Conservation (phyloP, 805 yeast genomes). For the Kodamaea jinghongensis region DNA sequence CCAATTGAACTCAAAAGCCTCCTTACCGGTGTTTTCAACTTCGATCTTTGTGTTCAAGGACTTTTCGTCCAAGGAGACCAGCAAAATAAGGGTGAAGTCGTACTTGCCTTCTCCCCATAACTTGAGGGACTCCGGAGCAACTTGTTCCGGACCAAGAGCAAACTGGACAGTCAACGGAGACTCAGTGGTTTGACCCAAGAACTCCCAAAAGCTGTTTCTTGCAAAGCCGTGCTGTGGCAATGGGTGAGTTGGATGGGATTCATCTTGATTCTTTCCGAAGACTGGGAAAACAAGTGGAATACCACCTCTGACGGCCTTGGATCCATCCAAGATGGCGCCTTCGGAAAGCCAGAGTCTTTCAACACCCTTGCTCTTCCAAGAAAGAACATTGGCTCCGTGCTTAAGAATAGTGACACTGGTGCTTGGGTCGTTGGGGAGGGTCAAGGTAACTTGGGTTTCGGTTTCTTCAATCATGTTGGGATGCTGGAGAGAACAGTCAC, state of each 20-base stretch:
- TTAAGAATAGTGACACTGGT: slow-evolving; percentile 69
- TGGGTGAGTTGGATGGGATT: slow-evolving; percentile 50
- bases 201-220: slow-evolving; percentile 88
- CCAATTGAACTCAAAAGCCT: slow-evolving; percentile 83
- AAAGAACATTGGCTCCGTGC: slow-evolving; percentile 83
- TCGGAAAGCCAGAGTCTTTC: slow-evolving; percentile 83
- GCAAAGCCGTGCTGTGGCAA: slow-evolving; percentile 98
- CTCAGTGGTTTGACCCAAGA: slow-evolving; percentile 76
- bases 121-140: slow-evolving; percentile 55
- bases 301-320: slow-evolving; percentile 96
- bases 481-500: no score
- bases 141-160: slow-evolving; percentile 84
- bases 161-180: slow-evolving; percentile 74
- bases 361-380: slow-evolving; percentile 67
- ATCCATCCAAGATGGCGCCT: slow-evolving; percentile 84
- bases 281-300: slow-evolving; percentile 95
- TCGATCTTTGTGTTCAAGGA: slow-evolving; percentile 67
- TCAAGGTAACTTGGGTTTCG: slow-evolving; percentile 58
- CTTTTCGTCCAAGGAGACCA: slow-evolving; percentile 42
- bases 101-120: slow-evolving; percentile 52
- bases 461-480: slow-evolving; percentile 48
- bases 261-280: slow-evolving; percentile 67
- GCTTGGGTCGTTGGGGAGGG: slow-evolving; percentile 49
- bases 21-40: slow-evolving; percentile 66
- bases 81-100: slow-evolving; percentile 58